Base-by-base conservation (phyloP, 2,329 filamentous ascomycete species). In the Cladophialophora bantiana region DNA sequence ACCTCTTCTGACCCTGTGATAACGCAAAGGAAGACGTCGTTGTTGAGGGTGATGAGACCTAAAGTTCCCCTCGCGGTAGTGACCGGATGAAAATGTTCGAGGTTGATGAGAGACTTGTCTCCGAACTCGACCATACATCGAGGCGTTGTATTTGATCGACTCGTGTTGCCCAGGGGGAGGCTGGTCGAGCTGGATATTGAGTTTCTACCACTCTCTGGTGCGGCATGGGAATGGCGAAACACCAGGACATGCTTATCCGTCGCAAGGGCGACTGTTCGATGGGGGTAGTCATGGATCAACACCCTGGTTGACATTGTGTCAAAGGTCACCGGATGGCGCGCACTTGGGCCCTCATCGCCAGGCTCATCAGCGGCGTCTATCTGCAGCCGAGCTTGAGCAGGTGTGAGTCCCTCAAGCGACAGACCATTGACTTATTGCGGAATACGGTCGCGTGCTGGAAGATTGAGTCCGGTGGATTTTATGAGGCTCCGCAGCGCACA, bases 101-200 rank as follows among this genome's bases (percentile, higher is more conserved):
- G 82, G 69, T 95, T 86, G 64, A 88, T 83, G 54, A 86, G 83
- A 40, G 88, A 84, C 45, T 87, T 79, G 9, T 87, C 83, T 12
- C 88, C 83, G 77, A 97, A 97, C 78, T 97, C 93, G 71, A 97
- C 93, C 84, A 96, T 93, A 83, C 93, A 97, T 85, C 78, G 88
- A 78, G 73, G 85, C 7, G 67, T 72, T 34, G 61, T 50, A 40
- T 62, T 68, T 35, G 74, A 72, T 18, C 68, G 64, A 38, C 61
- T 67, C 31, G 65, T 66, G 59, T 69, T 71, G 50, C 66, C 67
- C n/a, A 62, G 64, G 13, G 70, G 64, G 2, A 71, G 62, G 38
- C 69, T 78, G 71, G 71, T 74, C 55, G 67, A 77, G 65, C 67
- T 88, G 61, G 82, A 79, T 69, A 56, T 53, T 26, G 82, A 79